Base-by-base conservation (phyloP, 495 filamentous ascomycete species). In the Hypomontagnella monticulosa region DNA sequence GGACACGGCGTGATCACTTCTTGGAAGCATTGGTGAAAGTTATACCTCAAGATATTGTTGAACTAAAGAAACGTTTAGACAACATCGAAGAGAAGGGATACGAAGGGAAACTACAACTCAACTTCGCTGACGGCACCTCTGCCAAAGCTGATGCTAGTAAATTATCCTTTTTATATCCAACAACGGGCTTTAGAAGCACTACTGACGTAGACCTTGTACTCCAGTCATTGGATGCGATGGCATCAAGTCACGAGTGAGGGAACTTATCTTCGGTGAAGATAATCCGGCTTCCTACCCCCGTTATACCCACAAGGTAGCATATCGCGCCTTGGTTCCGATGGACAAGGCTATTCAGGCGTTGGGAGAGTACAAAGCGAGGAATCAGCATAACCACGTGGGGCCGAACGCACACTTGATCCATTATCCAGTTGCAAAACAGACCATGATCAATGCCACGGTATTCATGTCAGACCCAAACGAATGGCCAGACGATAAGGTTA, bases 241-340 rank as follows among this genome's bases (percentile, higher is more conserved):
- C 8, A 72, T 78, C 46, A 75, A 74, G 64, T 75, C 74, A 16
- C 63, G 66, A 12, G 57, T 76, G 4, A 66, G 78, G 30, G 50
- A 72, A 48, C 44, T 77, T 32, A 46, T 83, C 8, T 63, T 83
- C 2, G 81, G 80, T 2, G 67, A 61, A 10, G 66, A 75, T 0
- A 69, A 79, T 55, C 75, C 74, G 3, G 74, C 75, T 2, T 72
- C 77, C 1, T 59, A 74, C n/a, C 76, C 84, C 4, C 71, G 63
- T 15, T 86, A 81, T 60, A 78, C 78, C 4, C 75, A 81, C 48
- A 82, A 84, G 66, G 80, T 79, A 32, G 79, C 76, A 4, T 87
- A 84, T 57, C 81, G 85, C 1, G 80, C 78, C 8, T 38, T 87
- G 37, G 71, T 86, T 9, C 83, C 80, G 1, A 84, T 84, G 80